Evolutionary conservation across 2,329 filamentous ascomycete genomes (phyloP).

Genomic region (Nannizziopsis barbatae): DNA sequence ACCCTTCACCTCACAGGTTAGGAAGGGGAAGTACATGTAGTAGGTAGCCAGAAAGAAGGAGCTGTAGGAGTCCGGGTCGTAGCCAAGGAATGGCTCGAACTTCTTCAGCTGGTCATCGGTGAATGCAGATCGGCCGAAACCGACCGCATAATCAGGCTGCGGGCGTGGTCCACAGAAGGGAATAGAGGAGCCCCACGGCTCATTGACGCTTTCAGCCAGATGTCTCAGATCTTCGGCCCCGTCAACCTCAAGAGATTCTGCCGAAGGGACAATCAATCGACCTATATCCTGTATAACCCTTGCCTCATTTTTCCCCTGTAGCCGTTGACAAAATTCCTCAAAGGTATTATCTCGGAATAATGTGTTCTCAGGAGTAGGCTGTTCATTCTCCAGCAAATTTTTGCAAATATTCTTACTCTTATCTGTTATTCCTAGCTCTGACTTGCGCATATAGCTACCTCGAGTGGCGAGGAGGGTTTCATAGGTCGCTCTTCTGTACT

Average conservation of each 20-base stretch:
- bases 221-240: slow-evolving; percentile 22
- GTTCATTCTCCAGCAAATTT: slow-evolving; percentile 21
- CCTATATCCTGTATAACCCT: slow-evolving; percentile 28
- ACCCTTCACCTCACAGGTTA: slow-evolving; percentile 21
- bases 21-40: slow-evolving; percentile 21
- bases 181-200: slow-evolving; percentile 35
- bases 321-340: slow-evolving; percentile 22
- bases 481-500: slow-evolving; percentile 16
- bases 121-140: slow-evolving; percentile 27
- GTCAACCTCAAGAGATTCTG: slow-evolving; percentile 23
- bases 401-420: slow-evolving; percentile 20
- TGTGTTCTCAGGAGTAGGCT: slow-evolving; percentile 21
- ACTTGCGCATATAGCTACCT: slow-evolving; percentile 18
- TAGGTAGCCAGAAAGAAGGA: slow-evolving; percentile 8
- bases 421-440: slow-evolving; percentile 17
- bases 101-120: slow-evolving; percentile 23
- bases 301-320: slow-evolving; percentile 20
- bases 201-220: slow-evolving; percentile 34
- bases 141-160: slow-evolving; percentile 30
- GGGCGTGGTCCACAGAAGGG: slow-evolving; percentile 17
- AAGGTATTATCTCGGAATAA: slow-evolving; percentile 29
- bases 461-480: slow-evolving; percentile 13
- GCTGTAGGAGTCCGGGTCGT: slow-evolving; percentile 1
- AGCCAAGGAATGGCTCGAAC: slow-evolving; percentile 16
- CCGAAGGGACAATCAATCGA: slow-evolving; percentile 29